Evolutionary conservation across 345 rosid species (phyloP), one percentile per base, ranked within the genome.

Genomic region (Physaria fendleri): DNA sequence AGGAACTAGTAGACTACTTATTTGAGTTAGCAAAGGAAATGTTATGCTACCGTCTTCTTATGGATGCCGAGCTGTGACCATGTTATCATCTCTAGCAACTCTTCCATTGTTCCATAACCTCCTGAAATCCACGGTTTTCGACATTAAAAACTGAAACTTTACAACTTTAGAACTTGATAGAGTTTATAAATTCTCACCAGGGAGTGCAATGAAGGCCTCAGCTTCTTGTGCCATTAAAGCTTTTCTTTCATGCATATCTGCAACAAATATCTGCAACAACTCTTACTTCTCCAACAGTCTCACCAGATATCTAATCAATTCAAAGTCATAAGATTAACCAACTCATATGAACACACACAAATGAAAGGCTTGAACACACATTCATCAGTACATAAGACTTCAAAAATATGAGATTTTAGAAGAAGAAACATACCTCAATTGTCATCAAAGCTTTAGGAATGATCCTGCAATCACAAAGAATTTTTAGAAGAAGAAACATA

Each of bases 21-120:
- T 14, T n/a, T n/a, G n/a, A 4, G 41, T 13, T 14, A 14, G 33
- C 29, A 46, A 55, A 20, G 47, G 11, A 6, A 29, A 37, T 14
- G 4, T 11, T 45, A 43, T 11, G n/a, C 10, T 74, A 88, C 98
- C 75, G 96, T 80, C 77, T 92, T 92, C 77, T 80, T 77, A 54
- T 92, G 98, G 58, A 92, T 92, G 62, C 98, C 96, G 10, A 92
- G 96, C 68, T 88, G 98, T 48, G 96, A 72, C 98, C 98, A 92
- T 8, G 96, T 86, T 79, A 88, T 92, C 85, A 92, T 92, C 80
- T 92, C 96, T 60, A 88, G 56, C 45, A 82, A 53, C 70, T 92
- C 98, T 82, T 92, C 96, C 98, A 92, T 88, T 15, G 96, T 88
- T 54, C 95, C 98, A 78, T 88, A 91, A 66, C 98, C 96, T 25